Evolutionary conservation across 352 stramenopile genomes (phyloP).

Genomic region (Phytophthora macrochlamydospora): DNA sequence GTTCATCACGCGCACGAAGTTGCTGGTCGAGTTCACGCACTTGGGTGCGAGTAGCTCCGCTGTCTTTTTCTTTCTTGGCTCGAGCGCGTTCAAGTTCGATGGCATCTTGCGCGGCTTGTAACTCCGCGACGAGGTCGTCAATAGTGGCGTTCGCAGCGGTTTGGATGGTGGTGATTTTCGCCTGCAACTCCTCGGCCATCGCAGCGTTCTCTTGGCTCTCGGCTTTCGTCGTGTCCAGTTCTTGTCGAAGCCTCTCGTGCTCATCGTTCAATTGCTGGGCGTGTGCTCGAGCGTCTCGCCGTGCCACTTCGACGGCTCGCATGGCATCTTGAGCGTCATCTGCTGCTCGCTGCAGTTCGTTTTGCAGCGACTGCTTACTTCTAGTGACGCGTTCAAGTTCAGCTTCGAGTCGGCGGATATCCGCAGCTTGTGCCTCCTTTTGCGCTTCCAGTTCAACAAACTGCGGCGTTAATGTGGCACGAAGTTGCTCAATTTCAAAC

Average conservation of each 20-base stretch:
- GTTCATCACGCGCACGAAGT: conserved; percentile 27
- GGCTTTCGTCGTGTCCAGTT: conserved; percentile 48
- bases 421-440: conserved; percentile 30
- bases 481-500: conserved; percentile 30
- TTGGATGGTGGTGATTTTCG: conserved; percentile 73
- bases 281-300: conserved; percentile 52
- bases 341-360: conserved; percentile 54
- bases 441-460: conserved; percentile 33
- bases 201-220: conserved; percentile 48
- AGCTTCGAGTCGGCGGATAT: conserved; percentile 47
- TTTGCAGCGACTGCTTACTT: conserved; percentile 53
- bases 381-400: conserved; percentile 55
- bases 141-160: conserved; percentile 80
- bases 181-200: conserved; percentile 62
- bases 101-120: conserved; percentile 64
- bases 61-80: conserved; percentile 52
- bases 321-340: conserved; percentile 65
- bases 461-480: conserved; percentile 28
- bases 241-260: conserved; percentile 45
- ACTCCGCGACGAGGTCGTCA: conserved; percentile 68
- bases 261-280: conserved; percentile 49
- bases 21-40: conserved; percentile 55
- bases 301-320: conserved; percentile 65
- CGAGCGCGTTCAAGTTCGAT: conserved; percentile 58
- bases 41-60: conserved; percentile 34